Evolutionary conservation across 2,329 filamentous ascomycete genomes (phyloP).

Genomic region (Colletotrichum euphorbiae): DNA sequence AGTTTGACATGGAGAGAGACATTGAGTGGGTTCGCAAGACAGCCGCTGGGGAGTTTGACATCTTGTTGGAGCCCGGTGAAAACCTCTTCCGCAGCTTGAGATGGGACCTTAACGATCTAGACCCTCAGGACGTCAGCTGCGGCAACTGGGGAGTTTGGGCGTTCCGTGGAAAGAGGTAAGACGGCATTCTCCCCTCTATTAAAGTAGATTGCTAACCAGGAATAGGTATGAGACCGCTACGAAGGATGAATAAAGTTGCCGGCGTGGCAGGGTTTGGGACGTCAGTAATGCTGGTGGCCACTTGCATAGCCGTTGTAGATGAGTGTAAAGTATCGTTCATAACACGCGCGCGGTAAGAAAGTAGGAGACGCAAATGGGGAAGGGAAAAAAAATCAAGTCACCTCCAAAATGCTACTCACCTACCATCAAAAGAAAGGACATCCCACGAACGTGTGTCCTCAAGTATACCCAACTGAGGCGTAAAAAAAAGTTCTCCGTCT

Average conservation of each 20-base stretch:
- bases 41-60: slow-evolving; percentile 89
- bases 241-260: slow-evolving; percentile 53
- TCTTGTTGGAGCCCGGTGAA: slow-evolving; percentile 91
- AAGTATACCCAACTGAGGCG: too few relatives aligned
- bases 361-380: slow-evolving; percentile 10
- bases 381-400: slow-evolving; percentile 19
- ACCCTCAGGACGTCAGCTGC: slow-evolving; percentile 92
- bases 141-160: slow-evolving; percentile 98
- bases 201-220: slow-evolving; percentile 47
- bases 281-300: neutral
- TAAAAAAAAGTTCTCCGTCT: too few relatives aligned
- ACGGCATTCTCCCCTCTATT: slow-evolving; percentile 32
- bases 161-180: slow-evolving; percentile 95
- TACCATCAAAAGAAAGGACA: neutral
- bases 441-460: too few relatives aligned
- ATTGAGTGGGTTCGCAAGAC: slow-evolving; percentile 90
- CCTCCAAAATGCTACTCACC: neutral
- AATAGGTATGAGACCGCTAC: slow-evolving; percentile 72
- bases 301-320: slow-evolving; percentile 33
- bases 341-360: slow-evolving; percentile 37
- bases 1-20: slow-evolving; percentile 93
- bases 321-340: slow-evolving; percentile 38
- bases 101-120: slow-evolving; percentile 97
- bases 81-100: slow-evolving; percentile 92
- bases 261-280: neutral